Percentiles rank a stretch among this genome's conserved stretches.
phyloP scores from a whole-genome alignment of 169 alveolate genomes.

The Amoebophrya sp. region DNA sequence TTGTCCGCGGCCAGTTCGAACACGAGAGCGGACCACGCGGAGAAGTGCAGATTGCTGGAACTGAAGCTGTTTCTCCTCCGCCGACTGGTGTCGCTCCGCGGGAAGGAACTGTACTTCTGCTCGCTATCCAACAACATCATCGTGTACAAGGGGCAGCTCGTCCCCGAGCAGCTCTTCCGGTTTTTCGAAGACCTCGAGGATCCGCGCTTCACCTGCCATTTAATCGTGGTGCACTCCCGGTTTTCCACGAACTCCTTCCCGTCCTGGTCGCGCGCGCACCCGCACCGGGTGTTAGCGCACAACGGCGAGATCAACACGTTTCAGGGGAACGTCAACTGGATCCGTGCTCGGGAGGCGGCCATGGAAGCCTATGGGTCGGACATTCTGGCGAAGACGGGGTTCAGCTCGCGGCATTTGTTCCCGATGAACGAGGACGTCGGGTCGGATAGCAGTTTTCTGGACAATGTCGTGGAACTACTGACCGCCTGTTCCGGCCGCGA shows the following conservation, averaged over 20 bases:
- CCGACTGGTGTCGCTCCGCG: not conserved
- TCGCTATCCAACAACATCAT: not conserved
- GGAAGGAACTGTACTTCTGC: slow-evolving; percentile 9
- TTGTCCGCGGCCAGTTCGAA: too few species aligned
- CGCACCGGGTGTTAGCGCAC: slow-evolving; percentile 45
- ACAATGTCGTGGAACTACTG: slow-evolving; percentile 40
- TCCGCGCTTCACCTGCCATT: not conserved
- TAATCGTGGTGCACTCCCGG: slow-evolving; percentile 40
- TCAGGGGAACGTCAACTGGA: slow-evolving; percentile 47
- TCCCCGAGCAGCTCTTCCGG: not conserved
- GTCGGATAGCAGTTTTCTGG: slow-evolving; percentile 41
- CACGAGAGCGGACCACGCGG: too few species aligned
- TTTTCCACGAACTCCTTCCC: slow-evolving; percentile 43
- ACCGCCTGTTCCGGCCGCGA: slow-evolving; percentile 29
- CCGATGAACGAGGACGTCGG: slow-evolving; percentile 36
- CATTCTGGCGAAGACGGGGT: slow-evolving; percentile 15
- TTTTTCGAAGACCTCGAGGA: slow-evolving; percentile 9
- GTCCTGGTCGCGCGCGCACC: slow-evolving; percentile 48
- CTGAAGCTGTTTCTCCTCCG: not conserved
- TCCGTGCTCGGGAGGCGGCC: slow-evolving; percentile 43
- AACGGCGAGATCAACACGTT: slow-evolving; percentile 54
- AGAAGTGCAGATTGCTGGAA: not conserved
- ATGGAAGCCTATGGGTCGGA: slow-evolving; percentile 35
- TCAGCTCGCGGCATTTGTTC: not conserved
- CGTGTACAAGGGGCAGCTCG: not conserved